Evolutionary conservation across 2,329 filamentous ascomycete species (phyloP).

Genomic region (Stagonosporopsis chrysanthemi): DNA sequence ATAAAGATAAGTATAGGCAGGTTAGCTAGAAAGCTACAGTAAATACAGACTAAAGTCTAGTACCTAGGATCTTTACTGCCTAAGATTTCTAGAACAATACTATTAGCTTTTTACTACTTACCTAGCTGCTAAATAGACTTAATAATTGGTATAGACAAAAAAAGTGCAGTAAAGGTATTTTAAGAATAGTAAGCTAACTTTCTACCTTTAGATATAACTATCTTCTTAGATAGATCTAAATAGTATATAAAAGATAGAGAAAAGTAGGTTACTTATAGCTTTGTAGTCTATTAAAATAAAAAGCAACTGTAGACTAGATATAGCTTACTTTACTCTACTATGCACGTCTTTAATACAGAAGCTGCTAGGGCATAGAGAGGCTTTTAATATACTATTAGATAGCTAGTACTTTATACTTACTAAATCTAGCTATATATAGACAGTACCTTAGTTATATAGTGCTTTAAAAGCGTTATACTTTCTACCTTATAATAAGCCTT

Average conservation of each 20-base stretch:
- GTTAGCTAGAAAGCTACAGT: too few relatives aligned
- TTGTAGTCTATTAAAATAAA: not conserved
- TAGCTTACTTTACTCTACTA: not conserved
- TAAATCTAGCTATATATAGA: too few relatives aligned
- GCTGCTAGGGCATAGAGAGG: not conserved
- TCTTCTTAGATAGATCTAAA: constrained; percentile 1
- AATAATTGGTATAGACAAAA: not conserved
- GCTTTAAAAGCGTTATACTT: too few relatives aligned
- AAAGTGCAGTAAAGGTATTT: not conserved
- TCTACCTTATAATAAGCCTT: too few relatives aligned
- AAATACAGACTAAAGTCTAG: too few relatives aligned
- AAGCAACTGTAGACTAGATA: not conserved
- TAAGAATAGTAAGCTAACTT: not conserved
- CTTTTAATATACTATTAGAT: not conserved
- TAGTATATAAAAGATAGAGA: not conserved
- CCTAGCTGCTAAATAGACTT: not conserved
- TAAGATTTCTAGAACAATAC: too few relatives aligned
- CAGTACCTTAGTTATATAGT: too few relatives aligned
- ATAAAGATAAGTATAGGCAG: too few relatives aligned
- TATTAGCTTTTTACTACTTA: too few relatives aligned
- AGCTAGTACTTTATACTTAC: not conserved
- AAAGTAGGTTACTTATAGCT: not conserved
- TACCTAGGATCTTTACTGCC: too few relatives aligned
- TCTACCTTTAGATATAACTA: not conserved
- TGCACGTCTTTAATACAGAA: not conserved